These are phyloP conservation scores for Termitomyces titanicus DNA, from an alignment of 768 basidiomycete species.

Conservation along the genomic window DNA sequence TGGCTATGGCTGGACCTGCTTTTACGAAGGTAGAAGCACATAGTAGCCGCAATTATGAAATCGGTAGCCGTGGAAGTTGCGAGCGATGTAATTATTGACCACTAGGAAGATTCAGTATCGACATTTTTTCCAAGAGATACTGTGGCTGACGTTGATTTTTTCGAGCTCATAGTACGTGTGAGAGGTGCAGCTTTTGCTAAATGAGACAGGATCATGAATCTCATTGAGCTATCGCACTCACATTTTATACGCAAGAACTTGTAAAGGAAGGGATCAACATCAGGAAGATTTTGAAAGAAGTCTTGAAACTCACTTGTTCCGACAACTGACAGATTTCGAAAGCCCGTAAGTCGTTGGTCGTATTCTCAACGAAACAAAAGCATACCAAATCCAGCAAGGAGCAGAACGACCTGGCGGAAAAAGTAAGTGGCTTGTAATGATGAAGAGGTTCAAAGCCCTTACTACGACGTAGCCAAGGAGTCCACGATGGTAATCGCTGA, in stretches of 20 bases:
- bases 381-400: conserved; percentile 37
- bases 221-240: conserved; percentile 13
- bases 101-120: conserved; percentile 20
- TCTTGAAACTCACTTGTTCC: conserved; percentile 25
- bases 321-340: conserved; percentile 18
- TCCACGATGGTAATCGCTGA: conserved; percentile 35
- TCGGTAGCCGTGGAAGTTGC: conserved; percentile 41
- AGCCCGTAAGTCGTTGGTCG: not conserved
- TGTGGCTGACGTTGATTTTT: not conserved
- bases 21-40: conserved; percentile 31
- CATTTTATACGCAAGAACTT: conserved; percentile 35
- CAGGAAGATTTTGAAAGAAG: not conserved
- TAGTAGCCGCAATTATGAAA: conserved; percentile 33
- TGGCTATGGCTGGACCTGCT: conserved; percentile 23
- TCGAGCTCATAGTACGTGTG: conserved; percentile 16
- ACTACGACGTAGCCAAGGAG: conserved; percentile 33
- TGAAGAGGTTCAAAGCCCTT: conserved; percentile 9
- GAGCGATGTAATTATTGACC: conserved; percentile 39
- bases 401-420: conserved; percentile 25
- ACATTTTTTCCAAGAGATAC: not conserved
- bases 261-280: not conserved
- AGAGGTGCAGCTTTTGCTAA: conserved; percentile 26
- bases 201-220: not conserved
- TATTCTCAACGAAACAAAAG: not conserved
- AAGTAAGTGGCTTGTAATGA: not conserved